These are phyloP conservation scores for Pascua sp. DNA, from an alignment of 1,284 basidiomycete species.

Conservation along the genomic window DNA sequence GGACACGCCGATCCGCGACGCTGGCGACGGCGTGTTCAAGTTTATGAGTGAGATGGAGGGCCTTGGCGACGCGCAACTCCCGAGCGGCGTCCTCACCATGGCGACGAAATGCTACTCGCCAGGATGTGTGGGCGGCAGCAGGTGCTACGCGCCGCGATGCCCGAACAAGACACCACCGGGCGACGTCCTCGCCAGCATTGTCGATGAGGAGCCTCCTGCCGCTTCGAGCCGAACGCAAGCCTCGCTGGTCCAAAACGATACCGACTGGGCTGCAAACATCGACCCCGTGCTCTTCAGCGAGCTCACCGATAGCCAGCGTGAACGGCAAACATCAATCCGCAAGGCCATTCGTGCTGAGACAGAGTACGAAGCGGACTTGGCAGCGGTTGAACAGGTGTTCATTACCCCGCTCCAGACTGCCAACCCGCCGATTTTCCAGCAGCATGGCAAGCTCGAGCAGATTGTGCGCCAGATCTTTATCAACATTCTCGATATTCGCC, in stretches of 20 bases:
- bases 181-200: slow-evolving; percentile 25
- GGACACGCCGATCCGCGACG: slow-evolving; percentile 74
- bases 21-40: slow-evolving; percentile 92
- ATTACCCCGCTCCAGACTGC: slow-evolving; percentile 70
- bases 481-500: slow-evolving; percentile 77
- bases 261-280: slow-evolving; percentile 69
- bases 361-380: slow-evolving; percentile 84
- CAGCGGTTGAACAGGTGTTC: slow-evolving; percentile 74
- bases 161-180: slow-evolving; percentile 56
- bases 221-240: not conserved
- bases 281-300: slow-evolving; percentile 63
- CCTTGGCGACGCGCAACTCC: slow-evolving; percentile 51
- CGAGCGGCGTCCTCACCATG: slow-evolving; percentile 57
- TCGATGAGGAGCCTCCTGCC: slow-evolving; percentile 8
- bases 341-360: slow-evolving; percentile 88
- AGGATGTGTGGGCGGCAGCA: slow-evolving; percentile 42
- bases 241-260: slow-evolving; percentile 3
- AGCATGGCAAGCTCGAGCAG: slow-evolving; percentile 61
- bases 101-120: slow-evolving; percentile 71
- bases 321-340: slow-evolving; percentile 83
- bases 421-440: slow-evolving; percentile 67
- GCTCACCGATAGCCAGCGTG: slow-evolving; percentile 72
- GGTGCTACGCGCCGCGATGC: slow-evolving; percentile 66
- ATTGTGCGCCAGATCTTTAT: slow-evolving; percentile 86
- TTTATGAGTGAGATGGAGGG: slow-evolving; percentile 83